Conservation (phyloP, 2,329 filamentous ascomycete species). For the Pyrenophora tritici-repentis region DNA sequence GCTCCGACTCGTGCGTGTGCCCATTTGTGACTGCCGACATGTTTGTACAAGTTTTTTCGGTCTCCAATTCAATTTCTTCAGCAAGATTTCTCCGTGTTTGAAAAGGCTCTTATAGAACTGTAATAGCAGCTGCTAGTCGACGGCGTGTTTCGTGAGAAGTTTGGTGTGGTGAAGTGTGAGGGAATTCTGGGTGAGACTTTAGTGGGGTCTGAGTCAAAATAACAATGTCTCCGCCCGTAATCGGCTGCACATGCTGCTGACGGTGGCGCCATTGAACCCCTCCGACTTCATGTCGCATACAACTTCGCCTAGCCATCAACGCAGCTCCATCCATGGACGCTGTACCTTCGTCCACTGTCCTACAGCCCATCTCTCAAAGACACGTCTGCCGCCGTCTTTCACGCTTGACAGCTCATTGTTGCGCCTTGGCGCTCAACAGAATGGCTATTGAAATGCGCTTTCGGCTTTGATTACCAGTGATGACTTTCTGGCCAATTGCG, state of each 20-base stretch:
- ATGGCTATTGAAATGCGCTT: not conserved
- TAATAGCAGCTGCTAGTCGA: not conserved
- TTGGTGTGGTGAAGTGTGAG: constrained; percentile 14
- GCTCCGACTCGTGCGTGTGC: constrained; percentile 40
- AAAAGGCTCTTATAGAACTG: not conserved
- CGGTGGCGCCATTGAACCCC: constrained; percentile 6
- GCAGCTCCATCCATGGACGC: too few species aligned
- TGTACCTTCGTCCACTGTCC: not conserved
- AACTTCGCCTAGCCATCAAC: too few species aligned
- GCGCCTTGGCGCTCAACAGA: constrained; percentile 1
- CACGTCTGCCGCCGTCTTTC: not conserved
- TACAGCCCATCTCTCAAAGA: not conserved
- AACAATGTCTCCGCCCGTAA: constrained; percentile 7
- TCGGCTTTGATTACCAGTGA: not conserved
- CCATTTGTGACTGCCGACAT: constrained; percentile 41
- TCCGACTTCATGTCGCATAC: not conserved
- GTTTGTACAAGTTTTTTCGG: constrained; percentile 6
- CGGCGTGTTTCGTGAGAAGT: constrained; percentile 13
- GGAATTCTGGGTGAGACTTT: constrained; percentile 10
- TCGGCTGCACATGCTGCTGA: constrained; percentile 8
- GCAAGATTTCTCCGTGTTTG: not conserved
- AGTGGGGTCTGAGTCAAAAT: constrained; percentile 25
- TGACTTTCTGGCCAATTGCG: not conserved
- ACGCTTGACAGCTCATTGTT: constrained; percentile 7
- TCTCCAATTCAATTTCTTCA: not conserved